phyloP scores from a whole-genome alignment of 345 rosid species.

The Hibiscus mutabilis region DNA sequence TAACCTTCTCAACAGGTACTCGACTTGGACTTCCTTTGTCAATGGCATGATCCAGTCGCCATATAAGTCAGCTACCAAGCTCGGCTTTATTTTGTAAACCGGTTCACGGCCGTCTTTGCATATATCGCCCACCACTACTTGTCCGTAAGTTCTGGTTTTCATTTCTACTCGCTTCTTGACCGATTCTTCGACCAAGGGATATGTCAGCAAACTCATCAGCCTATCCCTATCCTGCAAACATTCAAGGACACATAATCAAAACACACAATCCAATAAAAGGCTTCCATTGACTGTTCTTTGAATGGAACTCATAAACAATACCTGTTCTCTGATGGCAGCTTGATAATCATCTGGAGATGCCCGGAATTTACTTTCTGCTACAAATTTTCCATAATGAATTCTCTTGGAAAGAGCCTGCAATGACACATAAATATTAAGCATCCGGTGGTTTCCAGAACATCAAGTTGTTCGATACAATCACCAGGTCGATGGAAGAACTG shows the following conservation, averaged over 20 bases:
- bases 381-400: background rate
- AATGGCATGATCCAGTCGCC: slow-evolving; percentile 81
- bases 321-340: slow-evolving; percentile 34
- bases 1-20: slow-evolving; percentile 63
- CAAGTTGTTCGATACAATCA: background rate
- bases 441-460: background rate
- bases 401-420: background rate
- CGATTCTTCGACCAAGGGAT: slow-evolving; percentile 45
- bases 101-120: slow-evolving; percentile 22
- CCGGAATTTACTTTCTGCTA: background rate
- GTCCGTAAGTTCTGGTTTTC: slow-evolving; percentile 59
- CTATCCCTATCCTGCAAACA: slow-evolving; percentile 39
- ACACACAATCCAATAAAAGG: background rate
- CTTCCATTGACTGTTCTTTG: background rate
- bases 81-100: slow-evolving; percentile 55
- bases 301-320: slow-evolving; percentile 6
- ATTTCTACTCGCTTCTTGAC: slow-evolving; percentile 59
- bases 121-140: slow-evolving; percentile 28
- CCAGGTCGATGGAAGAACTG: background rate
- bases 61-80: slow-evolving; percentile 54
- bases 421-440: background rate
- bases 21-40: slow-evolving; percentile 78
- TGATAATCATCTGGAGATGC: background rate
- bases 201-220: slow-evolving; percentile 55
- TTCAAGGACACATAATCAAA: background rate